Evolutionary conservation across 768 basidiomycete species (phyloP).

Genomic region (Leccinum rimulosum): DNA sequence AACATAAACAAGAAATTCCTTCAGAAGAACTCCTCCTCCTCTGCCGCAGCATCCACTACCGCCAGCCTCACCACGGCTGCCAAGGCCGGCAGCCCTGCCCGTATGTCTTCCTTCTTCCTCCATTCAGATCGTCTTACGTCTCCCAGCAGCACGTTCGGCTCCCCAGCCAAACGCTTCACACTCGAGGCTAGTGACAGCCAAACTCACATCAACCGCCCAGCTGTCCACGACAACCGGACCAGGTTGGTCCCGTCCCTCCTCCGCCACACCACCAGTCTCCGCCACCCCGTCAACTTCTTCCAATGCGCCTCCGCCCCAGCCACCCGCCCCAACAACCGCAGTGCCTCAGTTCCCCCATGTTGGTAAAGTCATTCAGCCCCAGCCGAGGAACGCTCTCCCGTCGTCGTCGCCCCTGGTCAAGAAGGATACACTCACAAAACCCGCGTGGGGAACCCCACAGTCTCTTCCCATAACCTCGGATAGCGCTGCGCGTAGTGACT

Average conservation of each 20-base stretch:
- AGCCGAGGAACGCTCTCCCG: conserved; percentile 44
- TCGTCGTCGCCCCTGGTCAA: conserved; percentile 34
- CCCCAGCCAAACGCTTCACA: conserved; percentile 56
- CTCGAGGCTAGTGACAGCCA: conserved; percentile 83
- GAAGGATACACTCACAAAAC: conserved; percentile 40
- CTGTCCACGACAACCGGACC: conserved; percentile 55
- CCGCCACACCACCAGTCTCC: conserved; percentile 60
- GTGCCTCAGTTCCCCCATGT: conserved; percentile 54
- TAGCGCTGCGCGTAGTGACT: conserved; percentile 57
- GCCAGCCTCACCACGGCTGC: conserved; percentile 38
- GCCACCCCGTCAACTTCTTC: conserved; percentile 48
- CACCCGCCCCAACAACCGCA: conserved; percentile 37
- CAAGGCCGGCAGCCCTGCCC: conserved; percentile 51
- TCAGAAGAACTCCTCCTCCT: conserved; percentile 75
- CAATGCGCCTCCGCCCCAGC: conserved; percentile 45
- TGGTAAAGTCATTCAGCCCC: conserved; percentile 66
- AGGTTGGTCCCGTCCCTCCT: conserved; percentile 80
- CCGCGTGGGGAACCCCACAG: conserved; percentile 72
- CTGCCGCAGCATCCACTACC: conserved; percentile 44
- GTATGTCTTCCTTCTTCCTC: conserved; percentile 39
- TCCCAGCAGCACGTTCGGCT: conserved; percentile 52
- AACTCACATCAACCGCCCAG: conserved; percentile 69
- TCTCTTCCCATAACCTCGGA: conserved; percentile 36
- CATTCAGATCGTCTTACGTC: conserved; percentile 9
- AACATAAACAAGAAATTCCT: conserved; percentile 98